These are phyloP conservation scores for Tuber microsphaerosporum DNA, from an alignment of 495 filamentous ascomycete genomes.

Conservation along the genomic window DNA sequence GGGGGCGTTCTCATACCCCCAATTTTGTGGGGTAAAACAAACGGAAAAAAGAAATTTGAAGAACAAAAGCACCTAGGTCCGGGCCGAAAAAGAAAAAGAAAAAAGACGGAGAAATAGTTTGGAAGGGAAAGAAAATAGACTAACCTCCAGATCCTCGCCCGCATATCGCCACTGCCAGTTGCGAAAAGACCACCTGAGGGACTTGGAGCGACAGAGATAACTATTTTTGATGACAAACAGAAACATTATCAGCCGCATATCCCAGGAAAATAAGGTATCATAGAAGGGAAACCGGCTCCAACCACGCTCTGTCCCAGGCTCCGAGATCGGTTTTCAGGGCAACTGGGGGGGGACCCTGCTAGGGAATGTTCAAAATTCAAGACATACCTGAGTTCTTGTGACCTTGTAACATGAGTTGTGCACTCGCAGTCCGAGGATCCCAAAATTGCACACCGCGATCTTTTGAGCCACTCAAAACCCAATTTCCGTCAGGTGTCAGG, in stretches of 20 bases:
- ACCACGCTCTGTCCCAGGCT: slow-evolving; percentile 24
- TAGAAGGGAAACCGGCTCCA: slow-evolving; percentile 26
- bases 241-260: slow-evolving; percentile 33
- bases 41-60: slow-evolving; percentile 31
- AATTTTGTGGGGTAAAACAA: slow-evolving; percentile 36
- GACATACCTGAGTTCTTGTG: slow-evolving; percentile 76
- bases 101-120: slow-evolving; percentile 17
- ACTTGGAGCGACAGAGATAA: slow-evolving; percentile 82
- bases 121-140: slow-evolving; percentile 33
- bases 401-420: slow-evolving; percentile 86
- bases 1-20: slow-evolving; percentile 17
- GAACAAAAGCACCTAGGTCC: slow-evolving; percentile 26
- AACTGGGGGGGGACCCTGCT: slow-evolving; percentile 19
- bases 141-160: slow-evolving; percentile 72
- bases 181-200: slow-evolving; percentile 73
- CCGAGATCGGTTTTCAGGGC: slow-evolving; percentile 26
- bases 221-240: slow-evolving; percentile 45
- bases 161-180: slow-evolving; percentile 84
- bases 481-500: slow-evolving; percentile 75
- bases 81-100: slow-evolving; percentile 28
- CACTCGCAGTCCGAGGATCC: slow-evolving; percentile 78
- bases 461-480: slow-evolving; percentile 88
- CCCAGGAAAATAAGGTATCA: slow-evolving; percentile 30
- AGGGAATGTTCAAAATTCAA: neutral
- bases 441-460: slow-evolving; percentile 89